Base-by-base conservation (phyloP, 306 rosid genomes). In the Rubus parviflorus region DNA sequence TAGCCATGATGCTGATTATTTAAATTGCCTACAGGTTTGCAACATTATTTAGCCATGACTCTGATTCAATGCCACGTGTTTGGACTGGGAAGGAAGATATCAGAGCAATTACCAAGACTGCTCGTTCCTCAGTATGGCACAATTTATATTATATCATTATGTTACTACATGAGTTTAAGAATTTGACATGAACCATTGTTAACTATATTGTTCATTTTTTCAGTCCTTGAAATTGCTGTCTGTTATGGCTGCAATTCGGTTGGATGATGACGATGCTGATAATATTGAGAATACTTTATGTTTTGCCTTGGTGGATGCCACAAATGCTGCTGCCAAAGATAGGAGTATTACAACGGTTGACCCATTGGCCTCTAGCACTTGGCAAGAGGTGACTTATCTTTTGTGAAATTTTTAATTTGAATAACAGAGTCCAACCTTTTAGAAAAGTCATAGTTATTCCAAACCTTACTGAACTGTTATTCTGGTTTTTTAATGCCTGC, bases 31-130 rank as follows among this genome's bases (percentile, higher is more conserved):
- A 83, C 92, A 96, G 99, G 92, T 96, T 96, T 79, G 66, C 96
- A 3, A 86, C 85, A 30, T 75, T 96, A 90, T 96, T 96, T 89
- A 96, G 93, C 86, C 98, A 91, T 73, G 99, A 96, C 79, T 67
- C 97, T 51, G 98, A 96, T 80, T 96, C 99, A 41, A 91, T 96
- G 96, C 99, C 99, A 62, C 97, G 99, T 45, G 77, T 93, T 79
- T 96, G 99, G 99, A 87, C 92, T 15, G 99, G 93, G 72, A 96
- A 87, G 15, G 99, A 96, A 84, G 96, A 96, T 80, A 90, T 96
- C 58, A 86, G 98, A 73, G 90, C 89, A 77, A 96, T 96, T 82
- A 96, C 99, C 82, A 96, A 88, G 82, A 85, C 89, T 66, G 99
- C 98, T 71, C 98, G 97, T 75, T 78, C 92, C 84, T 75, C 97